Conservation (phyloP, 108 stramenopile genomes). For the Discostella stelligeroides region DNA sequence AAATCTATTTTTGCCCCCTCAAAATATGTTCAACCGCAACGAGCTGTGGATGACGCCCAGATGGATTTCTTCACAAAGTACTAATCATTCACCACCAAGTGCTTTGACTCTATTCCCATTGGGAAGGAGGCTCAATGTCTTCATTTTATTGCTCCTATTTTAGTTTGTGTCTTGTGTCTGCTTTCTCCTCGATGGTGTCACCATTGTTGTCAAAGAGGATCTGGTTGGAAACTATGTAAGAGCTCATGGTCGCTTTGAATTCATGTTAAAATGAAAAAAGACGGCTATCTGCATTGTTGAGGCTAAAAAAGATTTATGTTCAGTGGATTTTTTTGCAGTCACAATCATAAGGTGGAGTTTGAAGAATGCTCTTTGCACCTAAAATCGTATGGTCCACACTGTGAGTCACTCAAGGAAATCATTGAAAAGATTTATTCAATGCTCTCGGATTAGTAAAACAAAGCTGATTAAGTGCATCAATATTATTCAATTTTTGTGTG, state of each 20-base stretch:
- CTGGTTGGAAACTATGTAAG: constrained; percentile 28
- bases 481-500: constrained; percentile 5
- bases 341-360: constrained; percentile 28
- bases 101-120: constrained; percentile 16
- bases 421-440: constrained; percentile 18
- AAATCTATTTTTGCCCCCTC: constrained; percentile 18
- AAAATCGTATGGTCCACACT: constrained; percentile 3
- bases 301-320: constrained; percentile 28
- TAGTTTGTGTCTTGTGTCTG: constrained; percentile 30
- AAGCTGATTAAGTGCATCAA: constrained; percentile 10
- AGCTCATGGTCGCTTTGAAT: constrained; percentile 33
- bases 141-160: constrained; percentile 24
- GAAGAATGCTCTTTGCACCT: constrained; percentile 26
- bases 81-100: constrained; percentile 22
- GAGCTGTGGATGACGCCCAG: constrained; percentile 14
- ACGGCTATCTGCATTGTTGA: constrained; percentile 28
- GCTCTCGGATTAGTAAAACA: constrained; percentile 13
- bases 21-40: constrained; percentile 24
- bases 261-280: constrained; percentile 22
- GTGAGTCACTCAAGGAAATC: constrained; percentile 14
- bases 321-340: constrained; percentile 29
- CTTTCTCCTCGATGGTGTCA: constrained; percentile 18
- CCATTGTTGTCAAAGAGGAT: constrained; percentile 16
- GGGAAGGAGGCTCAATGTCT: constrained; percentile 28
- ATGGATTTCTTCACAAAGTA: constrained; percentile 13